Evolutionary conservation across 805 yeast genomes (phyloP), one percentile per base, ranked within the genome.

Genomic region (Lachancea thermotolerans): DNA sequence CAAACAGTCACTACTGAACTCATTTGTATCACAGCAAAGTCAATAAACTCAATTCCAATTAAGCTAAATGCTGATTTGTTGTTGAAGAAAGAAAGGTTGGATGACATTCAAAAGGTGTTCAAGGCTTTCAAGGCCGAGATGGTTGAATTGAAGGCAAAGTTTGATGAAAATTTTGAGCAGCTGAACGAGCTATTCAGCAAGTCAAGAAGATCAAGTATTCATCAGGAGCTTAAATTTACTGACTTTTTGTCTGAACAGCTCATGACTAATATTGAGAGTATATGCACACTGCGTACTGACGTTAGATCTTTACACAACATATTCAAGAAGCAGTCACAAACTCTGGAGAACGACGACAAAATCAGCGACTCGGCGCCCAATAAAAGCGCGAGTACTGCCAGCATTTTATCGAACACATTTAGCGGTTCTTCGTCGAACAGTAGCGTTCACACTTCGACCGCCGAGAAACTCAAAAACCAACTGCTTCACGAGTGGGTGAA

Each of bases 21-120:
- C 18, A 33, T 68, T 4, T 64, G 59, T n/a, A 55, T 68, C 10
- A 68, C 69, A 28, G 57, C 57, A 5, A 61, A 49, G 35, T 68
- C 73, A 0, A 60, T 55, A 8, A 51, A 58, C 18, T 62, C 72
- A 1, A 69, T 73, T 35, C 77, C 78, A 14, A 55, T 73, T 14
- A 65, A 65, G 42, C 47, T 73, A n/a, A 65, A 68, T 15, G 49
- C 65, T 0, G 65, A 62, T 39, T 42, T 65, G 25, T 49, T 68
- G 16, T 34, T 57, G 32, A 54, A 58, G 35, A 42, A 54, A 15
- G 53, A 54, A 1, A 58, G 54, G 36, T 35, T 65, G 30, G 44
- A 49, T 2, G 43, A 47, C 12, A 44, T 68, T 12, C 59, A 57
- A 35, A 17, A 35, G 17, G 55, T 49, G 14, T 69, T 66, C 17